Evolutionary conservation across 2,329 filamentous ascomycete species (phyloP).

Genomic region (Dissoconium aciculare): DNA sequence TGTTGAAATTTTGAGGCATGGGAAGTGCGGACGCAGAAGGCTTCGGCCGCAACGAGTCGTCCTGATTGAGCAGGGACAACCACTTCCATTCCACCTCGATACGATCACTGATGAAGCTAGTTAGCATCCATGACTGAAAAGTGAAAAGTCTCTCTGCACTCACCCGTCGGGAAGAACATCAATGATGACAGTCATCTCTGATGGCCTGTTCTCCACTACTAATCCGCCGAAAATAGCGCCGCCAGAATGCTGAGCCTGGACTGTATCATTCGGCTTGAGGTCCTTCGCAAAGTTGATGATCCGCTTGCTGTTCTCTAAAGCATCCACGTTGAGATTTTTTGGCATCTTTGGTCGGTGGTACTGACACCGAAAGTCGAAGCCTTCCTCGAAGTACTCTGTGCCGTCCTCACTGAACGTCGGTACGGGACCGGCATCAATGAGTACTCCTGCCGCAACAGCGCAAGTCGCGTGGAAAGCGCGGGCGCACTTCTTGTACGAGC

Average conservation of each 20-base stretch:
- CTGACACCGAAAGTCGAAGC: constrained; percentile 84
- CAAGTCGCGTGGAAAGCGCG: constrained; percentile 91
- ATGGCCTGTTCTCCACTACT: constrained; percentile 65
- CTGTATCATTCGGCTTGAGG: constrained; percentile 57
- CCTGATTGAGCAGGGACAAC: constrained; percentile 55
- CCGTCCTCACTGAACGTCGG: constrained; percentile 82
- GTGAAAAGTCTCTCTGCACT: too few relatives aligned
- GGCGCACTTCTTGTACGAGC: constrained; percentile 85
- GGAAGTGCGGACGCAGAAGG: constrained; percentile 59
- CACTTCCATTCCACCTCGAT: constrained; percentile 77
- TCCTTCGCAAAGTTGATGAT: constrained; percentile 53
- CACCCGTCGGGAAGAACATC: constrained; percentile 77
- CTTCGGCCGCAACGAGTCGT: constrained; percentile 57
- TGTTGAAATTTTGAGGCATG: constrained; percentile 41
- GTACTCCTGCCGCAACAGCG: constrained; percentile 78
- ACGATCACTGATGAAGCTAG: constrained; percentile 40
- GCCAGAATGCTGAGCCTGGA: constrained; percentile 72
- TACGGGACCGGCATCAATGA: constrained; percentile 74
- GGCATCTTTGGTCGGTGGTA: constrained; percentile 84
- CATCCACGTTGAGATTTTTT: constrained; percentile 44
- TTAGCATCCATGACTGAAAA: constrained; percentile 6
- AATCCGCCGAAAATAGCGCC: constrained; percentile 84
- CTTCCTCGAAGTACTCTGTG: constrained; percentile 80
- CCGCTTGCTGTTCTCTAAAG: constrained; percentile 54
- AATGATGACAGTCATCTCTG: constrained; percentile 62